Conservation (phyloP, 2,329 filamentous ascomycete species). For the Pyrenochaeta sp. region DNA sequence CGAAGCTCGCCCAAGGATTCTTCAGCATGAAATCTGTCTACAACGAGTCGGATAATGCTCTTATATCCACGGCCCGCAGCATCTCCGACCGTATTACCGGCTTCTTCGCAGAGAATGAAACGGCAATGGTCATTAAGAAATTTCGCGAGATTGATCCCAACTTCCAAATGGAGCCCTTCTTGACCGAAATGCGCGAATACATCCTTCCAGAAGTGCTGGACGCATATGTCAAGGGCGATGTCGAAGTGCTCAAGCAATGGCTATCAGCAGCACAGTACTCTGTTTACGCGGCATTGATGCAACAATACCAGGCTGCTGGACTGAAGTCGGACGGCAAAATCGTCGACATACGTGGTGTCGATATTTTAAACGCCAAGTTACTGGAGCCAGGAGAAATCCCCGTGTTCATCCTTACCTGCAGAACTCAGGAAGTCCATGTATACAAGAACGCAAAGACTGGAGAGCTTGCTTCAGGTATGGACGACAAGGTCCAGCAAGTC, state of each 20-base stretch:
- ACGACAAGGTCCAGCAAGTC: slow-evolving; percentile 97
- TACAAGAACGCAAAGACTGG: slow-evolving; percentile 91
- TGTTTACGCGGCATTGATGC: slow-evolving; percentile 94
- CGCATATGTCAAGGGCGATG: slow-evolving; percentile 96
- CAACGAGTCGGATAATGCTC: slow-evolving; percentile 95
- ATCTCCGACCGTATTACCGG: slow-evolving; percentile 92
- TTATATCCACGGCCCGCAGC: slow-evolving; percentile 89
- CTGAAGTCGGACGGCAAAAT: slow-evolving; percentile 95
- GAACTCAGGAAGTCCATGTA: slow-evolving; percentile 97
- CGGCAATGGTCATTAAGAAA: slow-evolving; percentile 95
- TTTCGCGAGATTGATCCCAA: slow-evolving; percentile 94
- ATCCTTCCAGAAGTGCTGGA: slow-evolving; percentile 97
- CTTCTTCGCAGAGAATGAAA: slow-evolving; percentile 99
- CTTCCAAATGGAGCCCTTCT: slow-evolving; percentile 94
- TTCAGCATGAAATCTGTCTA: slow-evolving; percentile 88
- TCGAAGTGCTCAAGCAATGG: slow-evolving; percentile 91
- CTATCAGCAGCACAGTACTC: slow-evolving; percentile 95
- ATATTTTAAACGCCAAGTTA: slow-evolving; percentile 81
- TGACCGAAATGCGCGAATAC: slow-evolving; percentile 95
- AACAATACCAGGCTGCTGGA: slow-evolving; percentile 92
- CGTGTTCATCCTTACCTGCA: slow-evolving; percentile 95
- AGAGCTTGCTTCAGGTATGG: slow-evolving; percentile 93
- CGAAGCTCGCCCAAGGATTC: slow-evolving; percentile 84
- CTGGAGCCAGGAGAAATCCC: slow-evolving; percentile 87
- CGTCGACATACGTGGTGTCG: slow-evolving; percentile 92